phyloP scores from a whole-genome alignment of 2,329 filamentous ascomycete species.

The Aspergillus melleus region DNA sequence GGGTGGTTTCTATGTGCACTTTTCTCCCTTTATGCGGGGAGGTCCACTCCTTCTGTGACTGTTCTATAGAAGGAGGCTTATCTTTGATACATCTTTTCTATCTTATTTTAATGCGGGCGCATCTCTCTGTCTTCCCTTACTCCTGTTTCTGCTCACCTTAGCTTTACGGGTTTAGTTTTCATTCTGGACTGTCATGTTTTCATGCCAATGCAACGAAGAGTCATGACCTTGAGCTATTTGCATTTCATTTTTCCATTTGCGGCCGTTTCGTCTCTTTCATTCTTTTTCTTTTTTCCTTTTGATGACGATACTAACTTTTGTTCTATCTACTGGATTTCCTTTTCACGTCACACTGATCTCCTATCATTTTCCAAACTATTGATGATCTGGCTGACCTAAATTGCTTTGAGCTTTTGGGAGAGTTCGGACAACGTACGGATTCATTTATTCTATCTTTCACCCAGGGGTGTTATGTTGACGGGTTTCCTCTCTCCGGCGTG shows the following conservation, averaged over 20 bases:
- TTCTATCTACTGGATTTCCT: no score
- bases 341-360: neutral
- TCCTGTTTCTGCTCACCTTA: constrained; percentile 18
- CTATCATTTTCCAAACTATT: neutral
- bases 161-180: constrained; percentile 23
- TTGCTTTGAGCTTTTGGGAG: neutral
- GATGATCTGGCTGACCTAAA: neutral
- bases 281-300: constrained; percentile 6
- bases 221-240: constrained; percentile 32
- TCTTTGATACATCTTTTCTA: constrained; percentile 13
- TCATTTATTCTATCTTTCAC: neutral
- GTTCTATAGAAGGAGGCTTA: constrained; percentile 24
- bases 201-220: constrained; percentile 42
- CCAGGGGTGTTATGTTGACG: neutral
- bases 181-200: constrained; percentile 30
- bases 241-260: constrained; percentile 15
- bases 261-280: constrained; percentile 5
- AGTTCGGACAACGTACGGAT: neutral
- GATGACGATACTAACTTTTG: neutral
- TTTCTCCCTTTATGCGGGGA: neutral
- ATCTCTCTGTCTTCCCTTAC: constrained; percentile 18
- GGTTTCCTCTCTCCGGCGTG: neutral
- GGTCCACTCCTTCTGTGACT: constrained; percentile 16
- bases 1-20: neutral
- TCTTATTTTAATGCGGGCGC: constrained; percentile 21